Conservation (phyloP, 2,329 filamentous ascomycete species). For the Pseudogymnoascus sp. region DNA sequence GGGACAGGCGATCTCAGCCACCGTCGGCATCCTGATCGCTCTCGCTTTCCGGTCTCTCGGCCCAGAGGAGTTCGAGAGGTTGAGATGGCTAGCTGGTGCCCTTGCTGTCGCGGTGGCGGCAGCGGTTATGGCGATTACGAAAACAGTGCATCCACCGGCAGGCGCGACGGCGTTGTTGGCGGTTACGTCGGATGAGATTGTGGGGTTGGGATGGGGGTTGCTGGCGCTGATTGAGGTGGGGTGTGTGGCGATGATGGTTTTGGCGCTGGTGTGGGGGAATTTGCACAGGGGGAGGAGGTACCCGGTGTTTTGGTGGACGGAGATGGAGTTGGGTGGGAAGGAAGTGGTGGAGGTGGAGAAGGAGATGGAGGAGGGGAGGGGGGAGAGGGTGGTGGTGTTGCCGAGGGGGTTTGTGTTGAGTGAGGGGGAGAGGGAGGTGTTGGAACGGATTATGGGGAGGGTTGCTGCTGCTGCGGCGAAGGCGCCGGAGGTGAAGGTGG, state of each 20-base stretch:
- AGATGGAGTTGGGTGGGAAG: constrained; percentile 16
- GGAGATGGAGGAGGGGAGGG: not conserved
- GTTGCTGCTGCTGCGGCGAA: not conserved
- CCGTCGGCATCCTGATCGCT: constrained; percentile 51
- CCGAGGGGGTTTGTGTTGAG: not conserved
- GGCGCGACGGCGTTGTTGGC: constrained; percentile 66
- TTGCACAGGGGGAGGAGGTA: constrained; percentile 48
- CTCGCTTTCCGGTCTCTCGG: constrained; percentile 53
- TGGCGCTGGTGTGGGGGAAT: constrained; percentile 61
- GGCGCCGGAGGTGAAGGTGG: not conserved
- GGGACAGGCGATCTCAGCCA: constrained; percentile 55
- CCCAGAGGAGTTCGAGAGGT: constrained; percentile 36
- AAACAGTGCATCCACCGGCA: constrained; percentile 65
- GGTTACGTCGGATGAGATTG: constrained; percentile 46
- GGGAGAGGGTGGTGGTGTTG: not conserved
- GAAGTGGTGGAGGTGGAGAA: not conserved
- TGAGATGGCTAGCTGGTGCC: constrained; percentile 57
- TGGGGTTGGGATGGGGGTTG: constrained; percentile 58
- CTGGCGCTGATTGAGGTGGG: constrained; percentile 55
- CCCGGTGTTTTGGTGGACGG: constrained; percentile 64
- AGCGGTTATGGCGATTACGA: constrained; percentile 58
- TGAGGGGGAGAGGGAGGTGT: not conserved
- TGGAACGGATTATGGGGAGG: not conserved
- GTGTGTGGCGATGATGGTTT: constrained; percentile 49
- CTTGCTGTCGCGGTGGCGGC: constrained; percentile 56